These are phyloP conservation scores for Xerocomus cyaneibrunnescens DNA, from an alignment of 1,284 basidiomycete species.

Conservation along the genomic window DNA sequence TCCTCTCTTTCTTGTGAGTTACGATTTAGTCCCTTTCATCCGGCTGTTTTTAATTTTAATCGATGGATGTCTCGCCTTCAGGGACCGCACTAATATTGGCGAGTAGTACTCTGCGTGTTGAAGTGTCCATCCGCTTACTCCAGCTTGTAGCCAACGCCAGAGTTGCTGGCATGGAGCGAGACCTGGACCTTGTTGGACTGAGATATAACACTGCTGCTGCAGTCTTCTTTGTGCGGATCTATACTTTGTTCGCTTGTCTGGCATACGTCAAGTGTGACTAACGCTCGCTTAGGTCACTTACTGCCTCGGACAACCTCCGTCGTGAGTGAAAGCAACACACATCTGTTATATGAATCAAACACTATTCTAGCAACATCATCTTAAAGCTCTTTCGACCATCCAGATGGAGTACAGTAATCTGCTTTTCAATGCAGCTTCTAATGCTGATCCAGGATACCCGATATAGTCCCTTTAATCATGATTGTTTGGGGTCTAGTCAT, in stretches of 20 bases:
- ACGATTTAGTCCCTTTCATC: background rate
- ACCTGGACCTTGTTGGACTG: constrained; percentile 39
- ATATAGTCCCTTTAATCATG: constrained; percentile 47
- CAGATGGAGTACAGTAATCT: constrained; percentile 40
- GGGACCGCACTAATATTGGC: constrained; percentile 38
- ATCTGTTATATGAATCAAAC: background rate
- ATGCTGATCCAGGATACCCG: background rate
- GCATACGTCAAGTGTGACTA: background rate
- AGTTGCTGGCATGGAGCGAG: constrained; percentile 42
- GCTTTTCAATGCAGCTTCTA: background rate
- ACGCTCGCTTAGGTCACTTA: constrained; percentile 40
- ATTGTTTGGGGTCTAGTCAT: constrained; percentile 46
- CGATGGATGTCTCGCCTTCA: constrained; percentile 6
- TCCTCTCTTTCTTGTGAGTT: constrained; percentile 53
- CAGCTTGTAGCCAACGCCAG: constrained; percentile 27
- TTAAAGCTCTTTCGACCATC: constrained; percentile 48
- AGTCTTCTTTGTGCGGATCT: constrained; percentile 43
- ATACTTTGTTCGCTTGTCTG: background rate
- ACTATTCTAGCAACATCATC: constrained; percentile 39
- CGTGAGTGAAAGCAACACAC: constrained; percentile 34
- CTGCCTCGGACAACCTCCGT: constrained; percentile 45
- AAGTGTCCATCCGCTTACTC: background rate
- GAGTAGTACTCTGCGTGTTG: background rate
- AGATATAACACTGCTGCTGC: constrained; percentile 46
- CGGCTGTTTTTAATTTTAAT: background rate